These are phyloP conservation scores for Eimeria tenella DNA, from an alignment of 169 alveolate species.

Conservation along the genomic window DNA sequence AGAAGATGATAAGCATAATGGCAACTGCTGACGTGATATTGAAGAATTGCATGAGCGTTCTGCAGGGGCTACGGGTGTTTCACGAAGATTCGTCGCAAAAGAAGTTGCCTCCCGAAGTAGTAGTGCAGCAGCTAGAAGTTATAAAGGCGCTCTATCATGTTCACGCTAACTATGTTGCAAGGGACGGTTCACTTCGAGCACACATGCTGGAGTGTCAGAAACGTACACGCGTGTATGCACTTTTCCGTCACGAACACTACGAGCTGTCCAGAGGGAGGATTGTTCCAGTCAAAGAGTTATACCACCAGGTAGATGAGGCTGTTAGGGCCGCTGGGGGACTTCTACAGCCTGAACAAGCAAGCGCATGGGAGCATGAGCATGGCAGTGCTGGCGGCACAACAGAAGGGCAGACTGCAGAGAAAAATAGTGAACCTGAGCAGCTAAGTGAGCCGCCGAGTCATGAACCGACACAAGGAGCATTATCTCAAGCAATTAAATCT, in stretches of 20 bases:
- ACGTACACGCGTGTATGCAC: not conserved
- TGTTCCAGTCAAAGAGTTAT: not conserved
- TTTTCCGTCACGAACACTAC: not conserved
- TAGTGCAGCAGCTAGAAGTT: not conserved
- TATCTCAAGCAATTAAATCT: too few relatives aligned
- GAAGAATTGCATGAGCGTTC: not conserved
- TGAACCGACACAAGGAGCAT: too few relatives aligned
- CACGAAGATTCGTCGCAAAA: not conserved
- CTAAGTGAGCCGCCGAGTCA: too few relatives aligned
- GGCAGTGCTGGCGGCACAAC: too few relatives aligned
- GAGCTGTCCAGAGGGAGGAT: not conserved
- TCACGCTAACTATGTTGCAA: not conserved
- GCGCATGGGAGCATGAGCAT: too few relatives aligned
- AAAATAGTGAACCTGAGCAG: too few relatives aligned
- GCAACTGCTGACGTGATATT: not conserved
- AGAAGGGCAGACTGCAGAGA: too few relatives aligned
- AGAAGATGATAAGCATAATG: not conserved
- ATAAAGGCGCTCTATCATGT: not conserved
- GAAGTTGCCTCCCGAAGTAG: not conserved
- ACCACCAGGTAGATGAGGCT: not conserved
- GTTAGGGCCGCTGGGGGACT: not conserved
- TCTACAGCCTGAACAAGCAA: not conserved
- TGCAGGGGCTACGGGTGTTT: not conserved
- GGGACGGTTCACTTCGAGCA: not conserved
- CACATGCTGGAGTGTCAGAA: constrained; percentile 9